Conservation (phyloP, 345 rosid genomes). For the Syzygium jambos region DNA sequence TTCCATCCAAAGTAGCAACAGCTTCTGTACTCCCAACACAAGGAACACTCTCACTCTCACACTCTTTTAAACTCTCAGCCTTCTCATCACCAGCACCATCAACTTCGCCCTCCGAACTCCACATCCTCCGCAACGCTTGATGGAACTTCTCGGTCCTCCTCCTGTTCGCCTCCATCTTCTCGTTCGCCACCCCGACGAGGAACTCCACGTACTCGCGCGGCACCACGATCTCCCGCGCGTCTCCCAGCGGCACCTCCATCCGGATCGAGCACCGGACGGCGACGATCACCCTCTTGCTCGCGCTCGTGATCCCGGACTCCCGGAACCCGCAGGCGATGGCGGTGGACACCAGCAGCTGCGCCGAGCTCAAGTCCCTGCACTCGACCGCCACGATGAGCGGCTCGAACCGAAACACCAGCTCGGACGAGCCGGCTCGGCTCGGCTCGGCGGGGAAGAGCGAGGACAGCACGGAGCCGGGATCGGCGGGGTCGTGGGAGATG, state of each 20-base stretch:
- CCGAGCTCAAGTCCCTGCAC: slow-evolving; percentile 55
- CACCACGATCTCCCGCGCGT: slow-evolving; percentile 36
- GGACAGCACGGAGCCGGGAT: slow-evolving; percentile 32
- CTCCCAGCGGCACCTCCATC: slow-evolving; percentile 83
- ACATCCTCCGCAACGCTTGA: slow-evolving; percentile 19
- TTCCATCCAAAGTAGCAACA: slow-evolving; percentile 1
- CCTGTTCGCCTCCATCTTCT: slow-evolving; percentile 81
- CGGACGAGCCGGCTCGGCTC: not conserved
- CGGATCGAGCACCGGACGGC: slow-evolving; percentile 82
- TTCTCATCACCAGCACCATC: not conserved
- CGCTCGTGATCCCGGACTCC: slow-evolving; percentile 82
- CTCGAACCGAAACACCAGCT: slow-evolving; percentile 77
- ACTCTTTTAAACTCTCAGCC: slow-evolving; percentile 5
- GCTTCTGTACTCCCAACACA: slow-evolving; percentile 5
- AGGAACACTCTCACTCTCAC: slow-evolving; percentile 1
- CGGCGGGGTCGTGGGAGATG: slow-evolving; percentile 62
- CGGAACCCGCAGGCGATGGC: slow-evolving; percentile 71
- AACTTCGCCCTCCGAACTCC: slow-evolving; percentile 18
- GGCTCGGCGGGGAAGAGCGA: slow-evolving; percentile 36
- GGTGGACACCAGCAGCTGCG: slow-evolving; percentile 53
- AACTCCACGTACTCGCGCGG: slow-evolving; percentile 58
- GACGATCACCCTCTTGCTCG: slow-evolving; percentile 60
- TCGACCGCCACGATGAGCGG: slow-evolving; percentile 82
- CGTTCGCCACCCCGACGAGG: slow-evolving; percentile 63
- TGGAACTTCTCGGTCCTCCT: slow-evolving; percentile 59